Evolutionary conservation across 805 yeast genomes (phyloP).

Genomic region (Barnettozyma vustinii): DNA sequence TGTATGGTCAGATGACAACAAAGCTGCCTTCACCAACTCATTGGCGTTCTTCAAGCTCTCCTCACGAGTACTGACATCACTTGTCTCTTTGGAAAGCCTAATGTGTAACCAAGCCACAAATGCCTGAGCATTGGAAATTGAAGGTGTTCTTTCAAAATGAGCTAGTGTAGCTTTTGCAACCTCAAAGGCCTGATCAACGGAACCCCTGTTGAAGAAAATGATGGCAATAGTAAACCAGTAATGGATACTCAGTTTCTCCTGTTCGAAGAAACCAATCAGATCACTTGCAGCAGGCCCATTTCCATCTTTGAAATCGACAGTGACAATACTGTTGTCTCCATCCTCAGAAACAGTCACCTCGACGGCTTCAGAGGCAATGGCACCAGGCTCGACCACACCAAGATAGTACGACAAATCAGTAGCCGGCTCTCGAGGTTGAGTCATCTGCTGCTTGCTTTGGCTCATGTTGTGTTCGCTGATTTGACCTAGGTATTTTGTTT

Average conservation of each 20-base stretch:
- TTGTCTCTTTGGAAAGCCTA: conserved; percentile 33
- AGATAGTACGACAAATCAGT: conserved; percentile 9
- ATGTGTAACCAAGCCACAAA: conserved; percentile 72
- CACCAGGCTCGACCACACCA: neutral
- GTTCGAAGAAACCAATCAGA: conserved; percentile 67
- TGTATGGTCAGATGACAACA: conserved; percentile 39
- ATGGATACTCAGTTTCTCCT: conserved; percentile 68
- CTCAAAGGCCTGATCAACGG: conserved; percentile 50
- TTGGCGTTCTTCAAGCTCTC: conserved; percentile 36
- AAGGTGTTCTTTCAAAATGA: conserved; percentile 2
- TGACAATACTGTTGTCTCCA: conserved; percentile 72
- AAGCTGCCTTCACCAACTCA: conserved; percentile 42
- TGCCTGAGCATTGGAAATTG: conserved; percentile 22
- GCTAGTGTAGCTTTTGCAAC: conserved; percentile 12
- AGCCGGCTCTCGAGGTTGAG: conserved; percentile 5
- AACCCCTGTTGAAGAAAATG: conserved; percentile 66
- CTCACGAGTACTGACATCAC: conserved; percentile 23
- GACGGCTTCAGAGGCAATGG: conserved; percentile 12
- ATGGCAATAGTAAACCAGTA: conserved; percentile 83
- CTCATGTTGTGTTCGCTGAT: neutral
- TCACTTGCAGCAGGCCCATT: conserved; percentile 90
- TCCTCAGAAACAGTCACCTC: conserved; percentile 63
- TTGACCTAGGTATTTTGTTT: neutral
- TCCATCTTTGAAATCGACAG: conserved; percentile 76
- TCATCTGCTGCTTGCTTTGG: neutral